Conservation (phyloP, 2,329 filamentous ascomycete species). For the Fusarium sambucinum region DNA sequence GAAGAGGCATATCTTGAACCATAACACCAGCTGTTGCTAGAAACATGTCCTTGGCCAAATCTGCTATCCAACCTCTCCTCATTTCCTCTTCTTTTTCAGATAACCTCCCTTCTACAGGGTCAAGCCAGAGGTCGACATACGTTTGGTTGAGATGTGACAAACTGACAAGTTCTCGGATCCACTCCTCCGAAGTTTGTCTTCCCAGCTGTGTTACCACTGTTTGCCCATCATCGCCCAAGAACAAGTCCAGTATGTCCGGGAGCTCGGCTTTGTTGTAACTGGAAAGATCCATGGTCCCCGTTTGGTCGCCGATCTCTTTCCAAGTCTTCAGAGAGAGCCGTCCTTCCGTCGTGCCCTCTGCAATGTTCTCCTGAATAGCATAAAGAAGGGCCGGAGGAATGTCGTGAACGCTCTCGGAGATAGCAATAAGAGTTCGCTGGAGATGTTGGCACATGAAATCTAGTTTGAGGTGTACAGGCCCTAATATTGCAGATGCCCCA, state of each 20-base stretch:
- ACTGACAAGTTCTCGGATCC: constrained; percentile 42
- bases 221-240: constrained; percentile 46
- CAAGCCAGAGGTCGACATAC: constrained; percentile 52
- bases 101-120: constrained; percentile 42
- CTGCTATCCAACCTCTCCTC: constrained; percentile 49
- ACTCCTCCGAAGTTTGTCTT: constrained; percentile 42
- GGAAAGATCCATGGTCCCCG: constrained; percentile 7
- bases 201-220: constrained; percentile 50
- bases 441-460: constrained; percentile 42
- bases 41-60: constrained; percentile 53
- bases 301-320: constrained; percentile 45
- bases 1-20: constrained; percentile 51
- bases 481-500: constrained; percentile 11
- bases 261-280: constrained; percentile 44
- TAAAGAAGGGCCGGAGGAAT: constrained; percentile 47
- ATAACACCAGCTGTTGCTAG: constrained; percentile 53
- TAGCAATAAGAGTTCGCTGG: constrained; percentile 26
- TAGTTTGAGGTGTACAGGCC: constrained; percentile 45
- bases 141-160: constrained; percentile 48
- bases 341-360: constrained; percentile 44
- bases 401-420: constrained; percentile 36
- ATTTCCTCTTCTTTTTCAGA: constrained; percentile 43
- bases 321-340: constrained; percentile 52
- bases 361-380: constrained; percentile 46
- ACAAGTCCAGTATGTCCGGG: constrained; percentile 47